phyloP scores from a whole-genome alignment of 2,329 filamentous ascomycete species.

The Diaporthe vexans region DNA sequence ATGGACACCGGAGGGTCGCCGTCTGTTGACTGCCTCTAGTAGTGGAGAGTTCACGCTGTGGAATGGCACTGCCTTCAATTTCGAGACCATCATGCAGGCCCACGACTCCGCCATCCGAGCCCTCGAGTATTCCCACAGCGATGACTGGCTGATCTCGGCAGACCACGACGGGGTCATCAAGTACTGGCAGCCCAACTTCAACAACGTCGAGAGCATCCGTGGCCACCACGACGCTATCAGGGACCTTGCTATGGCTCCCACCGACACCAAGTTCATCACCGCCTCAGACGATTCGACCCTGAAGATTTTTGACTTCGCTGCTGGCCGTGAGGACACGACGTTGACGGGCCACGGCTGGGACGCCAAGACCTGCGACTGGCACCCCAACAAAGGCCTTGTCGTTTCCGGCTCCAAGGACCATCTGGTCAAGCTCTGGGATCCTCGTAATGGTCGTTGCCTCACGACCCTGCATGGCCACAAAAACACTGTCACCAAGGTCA shows the following conservation, averaged over 20 bases:
- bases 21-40: constrained; percentile 91
- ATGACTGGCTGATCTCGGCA: constrained; percentile 96
- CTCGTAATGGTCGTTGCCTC: constrained; percentile 88
- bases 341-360: constrained; percentile 98
- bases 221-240: constrained; percentile 92
- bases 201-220: constrained; percentile 95
- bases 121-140: constrained; percentile 90
- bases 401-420: constrained; percentile 99
- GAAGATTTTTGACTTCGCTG: constrained; percentile 97
- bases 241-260: constrained; percentile 93
- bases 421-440: constrained; percentile 97
- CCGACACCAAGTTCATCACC: constrained; percentile 95
- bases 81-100: constrained; percentile 99
- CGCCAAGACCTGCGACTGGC: constrained; percentile 97
- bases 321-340: constrained; percentile 84
- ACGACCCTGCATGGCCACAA: constrained; percentile 97
- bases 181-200: constrained; percentile 99
- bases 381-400: constrained; percentile 92
- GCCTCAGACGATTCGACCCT: constrained; percentile 93
- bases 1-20: constrained; percentile 96
- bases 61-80: constrained; percentile 99
- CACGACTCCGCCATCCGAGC: constrained; percentile 90
- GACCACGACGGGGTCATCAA: constrained; percentile 97
- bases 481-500: constrained; percentile 93
- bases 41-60: constrained; percentile 98